Evolutionary conservation across 352 stramenopile genomes (phyloP), one percentile per base, ranked within the genome.

Genomic region (Achlya hypogyna): DNA sequence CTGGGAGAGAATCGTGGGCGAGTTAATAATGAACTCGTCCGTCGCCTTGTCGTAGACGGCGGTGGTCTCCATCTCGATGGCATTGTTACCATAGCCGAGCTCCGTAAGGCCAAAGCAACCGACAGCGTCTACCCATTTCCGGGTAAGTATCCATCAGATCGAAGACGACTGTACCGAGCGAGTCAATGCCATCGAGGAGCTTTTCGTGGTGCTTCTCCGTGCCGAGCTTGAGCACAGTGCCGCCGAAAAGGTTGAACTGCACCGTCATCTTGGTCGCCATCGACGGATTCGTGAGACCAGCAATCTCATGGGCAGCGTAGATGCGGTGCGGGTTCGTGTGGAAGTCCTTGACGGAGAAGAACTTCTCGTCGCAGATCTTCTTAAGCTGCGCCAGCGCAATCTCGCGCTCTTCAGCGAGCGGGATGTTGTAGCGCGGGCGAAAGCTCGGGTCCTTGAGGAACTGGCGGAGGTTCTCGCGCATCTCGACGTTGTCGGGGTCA

Each of bases 1-100:
- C 59, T 67, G 60, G 8, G 60, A 49, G n/a, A 67, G 29, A 25
- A 67, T 27, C 22, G 85, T 93, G 0, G 89, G 89, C 4, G 81
- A 84, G 70, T 97, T 66, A 31, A 97, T 86, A 9, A 92, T 73
- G 56, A 80, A 97, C 52, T 88, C 86, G 51, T 91, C 75, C 0
- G 64, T 76, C 31, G 82, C 76, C 25, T 74, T 71, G 18, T 91
- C 40, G 71, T 93, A 97, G 0, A 83, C 91, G 5, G 89, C 90
- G 18, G 88, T 97, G 0, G 90, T 97, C 40, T 49, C 60, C 60
- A 67, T 67, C 49, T 67, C 60, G 18, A 67, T 49, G 10, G 60
- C 60, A n/a, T 67, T 67, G 60, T 67, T 67, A 9, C 60, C 60
- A 14, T 67, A 67, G 20, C 60, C 60, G 28, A 67, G 27, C 34